Evolutionary conservation across 2,329 filamentous ascomycete species (phyloP), one percentile per base, ranked within the genome.

Genomic region (Colletotrichum somersetense): DNA sequence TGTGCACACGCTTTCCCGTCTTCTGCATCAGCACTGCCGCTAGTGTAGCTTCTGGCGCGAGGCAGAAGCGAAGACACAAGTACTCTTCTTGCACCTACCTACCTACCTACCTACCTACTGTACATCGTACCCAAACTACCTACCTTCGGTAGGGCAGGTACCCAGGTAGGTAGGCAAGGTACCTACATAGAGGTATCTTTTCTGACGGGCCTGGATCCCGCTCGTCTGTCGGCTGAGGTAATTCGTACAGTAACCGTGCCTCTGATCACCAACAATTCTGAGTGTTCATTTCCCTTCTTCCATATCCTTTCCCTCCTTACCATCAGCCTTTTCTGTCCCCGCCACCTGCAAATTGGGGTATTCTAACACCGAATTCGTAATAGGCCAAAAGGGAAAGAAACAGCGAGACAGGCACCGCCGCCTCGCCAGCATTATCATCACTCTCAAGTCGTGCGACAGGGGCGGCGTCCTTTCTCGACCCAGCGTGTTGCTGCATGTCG

Each of bases 1-100:
- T 57, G 44, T 53, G 50, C 57, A 52, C 58, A 67, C 69, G 69
- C 70, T 64, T 70, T 69, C 46, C 70, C 70, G 59, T 59, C 62
- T 72, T 48, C 48, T 67, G 52, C 70, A 52, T 67, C 48, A 64
- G 62, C 66, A 65, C 66, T 26, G 64, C 64, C 57, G 42, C 57
- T 62, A 62, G 35, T 38, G 35, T 38, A 38, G 63, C 42, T 30
- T 62, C 42, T 46, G 42, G 52, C 55, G 50, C 30, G 46, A 50
- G 61, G 44, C 46, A 50, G 53, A 40, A 61, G 26, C 62, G 30
- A 44, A 50, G 61, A 42, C 50, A 46, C 46, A 38, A 58, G 23
- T 63, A 35, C 56, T 72, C 66, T 66, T 53, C 50, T 20, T 23
- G 3, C 50, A 33, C 53, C 38, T 64, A 44, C 55, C 35, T 44